Conservation (phyloP, 2,329 filamentous ascomycete species). For the Xylaria multiplex region DNA sequence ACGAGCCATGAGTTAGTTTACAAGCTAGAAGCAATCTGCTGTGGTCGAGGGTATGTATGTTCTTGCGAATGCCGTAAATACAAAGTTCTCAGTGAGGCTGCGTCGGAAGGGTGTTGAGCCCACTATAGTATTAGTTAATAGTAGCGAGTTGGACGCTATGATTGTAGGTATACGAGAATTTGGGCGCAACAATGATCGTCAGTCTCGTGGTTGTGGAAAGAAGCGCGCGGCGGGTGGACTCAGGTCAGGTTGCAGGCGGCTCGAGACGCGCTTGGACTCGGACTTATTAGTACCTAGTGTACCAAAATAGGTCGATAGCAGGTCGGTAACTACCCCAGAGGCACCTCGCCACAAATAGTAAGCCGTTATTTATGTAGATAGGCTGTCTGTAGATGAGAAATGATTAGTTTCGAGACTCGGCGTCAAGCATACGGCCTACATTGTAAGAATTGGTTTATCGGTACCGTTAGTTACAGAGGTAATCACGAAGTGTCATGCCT, state of each 20-base stretch:
- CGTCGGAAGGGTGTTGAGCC: background rate
- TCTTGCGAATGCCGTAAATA: background rate
- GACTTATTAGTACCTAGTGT: constrained; percentile 11
- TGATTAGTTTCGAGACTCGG: background rate
- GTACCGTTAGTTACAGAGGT: background rate
- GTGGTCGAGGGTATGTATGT: constrained; percentile 2
- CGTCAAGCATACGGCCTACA: background rate
- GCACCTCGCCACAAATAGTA: constrained; percentile 13
- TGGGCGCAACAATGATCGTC: constrained; percentile 54
- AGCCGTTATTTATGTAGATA: background rate
- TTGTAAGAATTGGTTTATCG: background rate
- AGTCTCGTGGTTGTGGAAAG: constrained; percentile 49
- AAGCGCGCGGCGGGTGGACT: constrained; percentile 37
- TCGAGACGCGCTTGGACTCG: constrained; percentile 24
- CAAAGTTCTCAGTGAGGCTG: background rate
- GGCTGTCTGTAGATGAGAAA: background rate
- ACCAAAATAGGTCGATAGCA: background rate
- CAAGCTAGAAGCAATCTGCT: background rate
- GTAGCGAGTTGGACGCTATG: constrained; percentile 12
- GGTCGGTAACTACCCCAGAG: constrained; percentile 16
- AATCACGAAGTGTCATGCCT: constrained; percentile 2
- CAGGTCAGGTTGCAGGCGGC: constrained; percentile 33
- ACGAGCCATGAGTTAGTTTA: constrained; percentile 29
- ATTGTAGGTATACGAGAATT: constrained; percentile 45
- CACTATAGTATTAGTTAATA: constrained; percentile 24